Percentiles rank a stretch among this genome's conserved stretches.
Conservation (phyloP, 2,329 filamentous ascomycete species). For the Fusarium subglutinans region DNA sequence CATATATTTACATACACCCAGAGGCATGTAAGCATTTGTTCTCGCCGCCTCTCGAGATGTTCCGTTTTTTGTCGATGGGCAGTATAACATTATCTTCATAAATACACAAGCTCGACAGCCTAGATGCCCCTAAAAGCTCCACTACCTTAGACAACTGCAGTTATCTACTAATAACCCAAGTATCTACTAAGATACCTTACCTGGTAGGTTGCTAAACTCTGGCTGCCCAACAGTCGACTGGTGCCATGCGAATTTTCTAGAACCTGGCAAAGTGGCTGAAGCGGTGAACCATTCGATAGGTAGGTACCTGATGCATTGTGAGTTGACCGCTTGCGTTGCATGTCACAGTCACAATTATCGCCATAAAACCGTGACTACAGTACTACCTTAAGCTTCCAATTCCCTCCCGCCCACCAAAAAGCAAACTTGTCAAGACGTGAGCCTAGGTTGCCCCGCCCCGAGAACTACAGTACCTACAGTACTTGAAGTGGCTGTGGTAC, state of each 20-base stretch:
- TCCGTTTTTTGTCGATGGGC: not conserved
- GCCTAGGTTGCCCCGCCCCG: constrained; percentile 31
- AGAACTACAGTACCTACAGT: not conserved
- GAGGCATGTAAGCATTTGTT: not conserved
- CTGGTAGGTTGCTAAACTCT: constrained; percentile 15
- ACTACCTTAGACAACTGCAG: constrained; percentile 14
- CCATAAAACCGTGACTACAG: constrained; percentile 7
- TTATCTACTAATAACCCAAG: not conserved
- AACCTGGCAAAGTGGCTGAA: constrained; percentile 27
- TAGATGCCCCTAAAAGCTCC: constrained; percentile 9
- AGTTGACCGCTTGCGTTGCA: constrained; percentile 22
- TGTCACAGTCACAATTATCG: not conserved
- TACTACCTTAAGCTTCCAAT: not conserved
- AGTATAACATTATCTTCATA: not conserved
- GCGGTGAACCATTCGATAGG: constrained; percentile 19
- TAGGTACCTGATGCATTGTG: not conserved
- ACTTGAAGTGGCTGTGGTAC: constrained; percentile 24
- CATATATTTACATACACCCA: not conserved
- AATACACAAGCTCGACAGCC: not conserved
- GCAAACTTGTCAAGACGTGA: constrained; percentile 25
- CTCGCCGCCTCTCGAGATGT: not conserved
- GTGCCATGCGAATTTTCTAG: constrained; percentile 33
- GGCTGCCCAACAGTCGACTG: constrained; percentile 29
- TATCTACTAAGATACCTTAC: not conserved
- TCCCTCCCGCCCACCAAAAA: constrained; percentile 5